These are phyloP conservation scores for Schizothecium vesticola DNA, from an alignment of 495 filamentous ascomycete genomes.

Conservation along the genomic window DNA sequence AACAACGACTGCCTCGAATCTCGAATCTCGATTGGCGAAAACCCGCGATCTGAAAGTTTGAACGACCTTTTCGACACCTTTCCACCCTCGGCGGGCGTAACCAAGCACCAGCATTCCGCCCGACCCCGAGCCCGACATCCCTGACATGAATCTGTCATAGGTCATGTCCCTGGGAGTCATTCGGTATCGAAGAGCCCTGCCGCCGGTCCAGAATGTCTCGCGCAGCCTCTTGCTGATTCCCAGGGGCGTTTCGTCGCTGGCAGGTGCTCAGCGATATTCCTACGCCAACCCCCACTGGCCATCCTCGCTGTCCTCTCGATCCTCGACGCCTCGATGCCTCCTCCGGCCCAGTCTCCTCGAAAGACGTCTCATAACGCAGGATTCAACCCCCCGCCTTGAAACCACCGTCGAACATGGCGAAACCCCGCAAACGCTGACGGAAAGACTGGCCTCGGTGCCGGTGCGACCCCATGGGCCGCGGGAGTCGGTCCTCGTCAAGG, in stretches of 20 bases:
- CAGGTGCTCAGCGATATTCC: neutral
- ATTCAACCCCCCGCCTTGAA: neutral
- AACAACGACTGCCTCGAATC: neutral
- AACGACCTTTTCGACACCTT: neutral
- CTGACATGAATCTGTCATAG: constrained; percentile 31
- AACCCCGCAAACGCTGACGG: constrained; percentile 13
- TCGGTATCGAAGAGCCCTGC: constrained; percentile 31
- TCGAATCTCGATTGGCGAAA: neutral
- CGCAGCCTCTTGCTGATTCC: constrained; percentile 31
- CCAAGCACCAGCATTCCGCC: neutral
- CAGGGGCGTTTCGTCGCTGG: constrained; percentile 20
- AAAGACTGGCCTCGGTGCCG: constrained; percentile 15
- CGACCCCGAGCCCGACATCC: neutral
- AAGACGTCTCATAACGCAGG: neutral
- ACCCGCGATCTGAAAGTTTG: neutral
- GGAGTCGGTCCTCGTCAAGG: constrained; percentile 23
- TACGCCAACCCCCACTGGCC: neutral
- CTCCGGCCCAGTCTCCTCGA: neutral
- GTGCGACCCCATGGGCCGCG: constrained; percentile 14
- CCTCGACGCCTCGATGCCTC: neutral
- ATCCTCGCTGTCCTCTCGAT: neutral
- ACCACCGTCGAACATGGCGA: neutral
- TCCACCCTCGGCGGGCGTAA: neutral
- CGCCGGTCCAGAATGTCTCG: constrained; percentile 13
- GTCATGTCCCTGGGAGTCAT: constrained; percentile 42